Percentiles rank a stretch among this genome's conserved stretches.
Conservation (phyloP, 805 yeast genomes). For the Cyberlindnera meyerae region DNA sequence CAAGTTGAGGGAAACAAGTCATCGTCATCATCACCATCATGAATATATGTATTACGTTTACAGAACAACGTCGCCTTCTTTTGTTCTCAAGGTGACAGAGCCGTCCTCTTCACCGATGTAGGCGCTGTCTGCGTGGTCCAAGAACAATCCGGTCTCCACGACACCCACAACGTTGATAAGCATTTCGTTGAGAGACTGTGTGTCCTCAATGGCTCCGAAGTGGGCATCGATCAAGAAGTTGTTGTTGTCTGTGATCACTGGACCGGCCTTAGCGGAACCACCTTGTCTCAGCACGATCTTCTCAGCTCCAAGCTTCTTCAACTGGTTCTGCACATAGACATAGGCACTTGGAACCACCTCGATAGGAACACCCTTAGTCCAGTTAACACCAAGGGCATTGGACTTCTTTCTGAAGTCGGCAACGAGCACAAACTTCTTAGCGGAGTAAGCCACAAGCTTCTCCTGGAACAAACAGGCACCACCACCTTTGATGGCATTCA, state of each 20-base stretch:
- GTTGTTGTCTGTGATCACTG: constrained; percentile 92
- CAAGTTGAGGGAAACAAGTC: constrained; percentile 1
- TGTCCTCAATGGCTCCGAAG: constrained; percentile 66
- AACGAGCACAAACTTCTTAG: constrained; percentile 74
- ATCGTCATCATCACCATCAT: background rate
- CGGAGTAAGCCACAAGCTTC: constrained; percentile 81
- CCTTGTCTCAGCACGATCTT: constrained; percentile 73
- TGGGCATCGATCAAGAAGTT: constrained; percentile 91
- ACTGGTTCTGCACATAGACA: constrained; percentile 64
- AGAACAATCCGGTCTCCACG: constrained; percentile 92
- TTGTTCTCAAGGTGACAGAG: constrained; percentile 35
- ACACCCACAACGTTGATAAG: constrained; percentile 84
- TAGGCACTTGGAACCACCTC: constrained; percentile 91
- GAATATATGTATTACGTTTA: too few relatives aligned
- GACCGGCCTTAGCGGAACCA: constrained; percentile 91
- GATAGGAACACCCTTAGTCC: constrained; percentile 92
- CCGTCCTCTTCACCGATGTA: constrained; percentile 91
- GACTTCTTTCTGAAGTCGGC: constrained; percentile 90
- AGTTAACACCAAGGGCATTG: constrained; percentile 60
- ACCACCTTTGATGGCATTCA: constrained; percentile 95
- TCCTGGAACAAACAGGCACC: constrained; percentile 98
- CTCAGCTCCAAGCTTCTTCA: constrained; percentile 59
- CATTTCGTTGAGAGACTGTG: constrained; percentile 49
- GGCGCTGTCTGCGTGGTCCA: constrained; percentile 63
- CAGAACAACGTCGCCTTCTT: constrained; percentile 20